These are phyloP conservation scores for Clausena lansium DNA, from an alignment of 345 rosid species.

Conservation along the genomic window DNA sequence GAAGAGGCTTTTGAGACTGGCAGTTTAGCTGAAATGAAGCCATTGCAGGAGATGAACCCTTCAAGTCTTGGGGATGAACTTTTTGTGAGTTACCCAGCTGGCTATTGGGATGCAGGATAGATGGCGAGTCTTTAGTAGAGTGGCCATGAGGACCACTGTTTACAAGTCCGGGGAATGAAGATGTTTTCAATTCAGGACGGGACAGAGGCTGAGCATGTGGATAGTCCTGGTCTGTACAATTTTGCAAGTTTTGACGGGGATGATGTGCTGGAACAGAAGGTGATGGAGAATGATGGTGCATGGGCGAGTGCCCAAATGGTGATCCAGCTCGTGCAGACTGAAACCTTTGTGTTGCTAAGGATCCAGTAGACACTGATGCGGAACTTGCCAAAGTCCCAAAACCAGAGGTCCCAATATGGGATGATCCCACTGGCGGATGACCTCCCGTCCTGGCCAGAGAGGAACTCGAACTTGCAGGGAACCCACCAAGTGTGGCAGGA, in stretches of 20 bases:
- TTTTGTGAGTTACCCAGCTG: constrained; percentile 29
- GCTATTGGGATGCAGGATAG: constrained; percentile 29
- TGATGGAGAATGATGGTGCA: constrained; percentile 40
- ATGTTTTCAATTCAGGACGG: constrained; percentile 48
- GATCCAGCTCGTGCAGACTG: constrained; percentile 38
- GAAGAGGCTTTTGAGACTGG: constrained; percentile 34
- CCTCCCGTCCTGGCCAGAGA: constrained; percentile 42
- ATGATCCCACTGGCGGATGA: constrained; percentile 38
- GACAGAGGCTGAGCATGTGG: constrained; percentile 37
- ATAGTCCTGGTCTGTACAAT: constrained; percentile 35
- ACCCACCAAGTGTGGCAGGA: constrained; percentile 38
- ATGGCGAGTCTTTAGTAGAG: constrained; percentile 31
- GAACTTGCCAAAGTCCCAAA: constrained; percentile 39
- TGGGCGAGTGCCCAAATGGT: constrained; percentile 48
- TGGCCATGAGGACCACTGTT: constrained; percentile 25
- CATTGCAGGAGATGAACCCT: constrained; percentile 22
- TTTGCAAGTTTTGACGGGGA: constrained; percentile 30
- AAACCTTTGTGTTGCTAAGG: constrained; percentile 42
- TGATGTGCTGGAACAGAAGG: constrained; percentile 27
- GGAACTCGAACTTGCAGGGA: constrained; percentile 36
- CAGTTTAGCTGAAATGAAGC: constrained; percentile 30
- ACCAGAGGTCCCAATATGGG: constrained; percentile 39
- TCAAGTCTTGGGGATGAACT: constrained; percentile 28
- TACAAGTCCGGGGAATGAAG: constrained; percentile 45
- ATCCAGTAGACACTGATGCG: constrained; percentile 44